Evolutionary conservation across 805 yeast genomes (phyloP).

Genomic region (Sugiyamaella valdiviana): DNA sequence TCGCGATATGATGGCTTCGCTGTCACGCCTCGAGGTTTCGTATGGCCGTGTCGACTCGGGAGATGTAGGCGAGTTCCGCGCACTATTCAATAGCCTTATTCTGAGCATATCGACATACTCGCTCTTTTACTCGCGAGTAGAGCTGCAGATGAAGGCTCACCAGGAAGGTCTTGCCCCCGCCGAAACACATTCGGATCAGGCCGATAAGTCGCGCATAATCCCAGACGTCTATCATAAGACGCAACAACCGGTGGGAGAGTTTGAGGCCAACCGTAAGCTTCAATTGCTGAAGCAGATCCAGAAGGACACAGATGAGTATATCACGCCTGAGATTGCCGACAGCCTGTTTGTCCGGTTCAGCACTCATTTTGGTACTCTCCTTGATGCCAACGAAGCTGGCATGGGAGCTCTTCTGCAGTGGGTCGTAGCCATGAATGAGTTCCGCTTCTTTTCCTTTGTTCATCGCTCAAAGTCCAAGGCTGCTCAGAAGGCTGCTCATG

Average conservation of each 20-base stretch:
- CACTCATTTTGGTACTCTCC: neutral
- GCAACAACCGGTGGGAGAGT: constrained; percentile 18
- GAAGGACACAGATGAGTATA: constrained; percentile 1
- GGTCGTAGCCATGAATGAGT: constrained; percentile 10
- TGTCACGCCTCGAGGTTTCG: constrained; percentile 20
- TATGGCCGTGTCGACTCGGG: constrained; percentile 24
- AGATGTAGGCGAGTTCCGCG: constrained; percentile 24
- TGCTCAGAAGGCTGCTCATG: constrained; percentile 7
- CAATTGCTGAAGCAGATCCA: neutral
- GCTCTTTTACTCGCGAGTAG: constrained; percentile 17
- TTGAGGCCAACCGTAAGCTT: constrained; percentile 8
- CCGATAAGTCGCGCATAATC: neutral
- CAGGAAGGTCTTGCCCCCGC: neutral
- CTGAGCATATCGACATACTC: constrained; percentile 21
- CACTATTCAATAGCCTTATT: constrained; percentile 19
- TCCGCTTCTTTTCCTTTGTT: constrained; percentile 1
- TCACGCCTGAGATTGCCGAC: constrained; percentile 12
- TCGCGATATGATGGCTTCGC: constrained; percentile 7
- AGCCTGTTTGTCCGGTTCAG: constrained; percentile 4
- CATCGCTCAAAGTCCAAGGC: constrained; percentile 6
- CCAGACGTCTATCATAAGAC: constrained; percentile 12
- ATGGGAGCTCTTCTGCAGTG: constrained; percentile 8
- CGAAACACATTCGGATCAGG: neutral
- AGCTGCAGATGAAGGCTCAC: constrained; percentile 12
- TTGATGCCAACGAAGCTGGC: constrained; percentile 1